Evolutionary conservation across 1,284 basidiomycete species (phyloP), one percentile per base, ranked within the genome.

Genomic region (Mycosarcoma maydis): DNA sequence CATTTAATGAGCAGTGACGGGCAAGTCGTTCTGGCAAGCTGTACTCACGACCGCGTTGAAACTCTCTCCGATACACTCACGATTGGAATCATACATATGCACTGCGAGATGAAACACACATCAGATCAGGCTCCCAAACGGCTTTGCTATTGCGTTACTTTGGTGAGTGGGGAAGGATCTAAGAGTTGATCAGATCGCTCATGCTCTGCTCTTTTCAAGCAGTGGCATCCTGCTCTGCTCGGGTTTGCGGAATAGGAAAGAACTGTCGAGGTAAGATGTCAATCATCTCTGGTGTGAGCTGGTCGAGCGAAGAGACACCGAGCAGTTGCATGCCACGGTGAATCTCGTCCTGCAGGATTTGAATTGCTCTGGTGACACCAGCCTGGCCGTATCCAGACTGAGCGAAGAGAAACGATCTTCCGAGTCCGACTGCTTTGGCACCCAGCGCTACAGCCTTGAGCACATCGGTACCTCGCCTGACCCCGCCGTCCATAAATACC

Each of bases 401-500:
- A 1, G 91, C 92, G 76, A 90, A 94, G n/a, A 96, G 85, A 85
- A 95, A 94, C 1, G 90, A 87, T 24, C 94, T 87, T 0, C 94
- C 94, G 22, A 97, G 84, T 2, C 94, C 94, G 6, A 95, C 92
- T 4, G 91, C 92, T 67, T 85, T 90, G 1, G 94, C 94, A 16
- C 75, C 70, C 33, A 97, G 85, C 71, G 92, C 94, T 2, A 97
- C 83, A 0, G 93, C 92, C 83, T 97, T 97, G 49, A 97, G 83
- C 8, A 95, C 89, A 81, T 81, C 81, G 29, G 81, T 73, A 20
- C 94, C 94, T 38, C 94, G 86, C 49, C 86, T 85, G 29, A 93
- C 85, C 4, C 93, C 94, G 14, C 94, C 94, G 80, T 97, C 94
- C 54, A 95, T 88, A 74, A 91, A 94, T 14, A 97, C 90, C 88